Percentiles rank a stretch among this genome's conserved stretches.
These are phyloP conservation scores for Kurtzmaniella quercitrusa DNA, from an alignment of 1,139 yeast species.

Conservation along the genomic window DNA sequence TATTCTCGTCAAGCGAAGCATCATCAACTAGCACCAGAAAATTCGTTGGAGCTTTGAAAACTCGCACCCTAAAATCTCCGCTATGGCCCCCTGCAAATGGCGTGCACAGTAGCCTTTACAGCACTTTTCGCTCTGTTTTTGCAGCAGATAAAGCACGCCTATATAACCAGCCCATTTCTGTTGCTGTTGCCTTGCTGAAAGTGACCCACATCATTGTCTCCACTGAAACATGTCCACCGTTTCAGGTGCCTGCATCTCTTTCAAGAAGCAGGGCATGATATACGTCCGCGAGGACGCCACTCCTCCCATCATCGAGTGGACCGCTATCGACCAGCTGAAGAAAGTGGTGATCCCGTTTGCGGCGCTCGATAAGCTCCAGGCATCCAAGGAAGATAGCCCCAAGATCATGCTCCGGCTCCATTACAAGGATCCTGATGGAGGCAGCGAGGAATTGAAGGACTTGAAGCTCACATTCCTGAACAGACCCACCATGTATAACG, in stretches of 20 bases:
- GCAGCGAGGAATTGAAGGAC: conserved; percentile 34
- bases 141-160: background rate
- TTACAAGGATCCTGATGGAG: conserved; percentile 30
- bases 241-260: conserved; percentile 66
- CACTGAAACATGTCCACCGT: conserved; percentile 24
- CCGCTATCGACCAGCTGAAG: conserved; percentile 59
- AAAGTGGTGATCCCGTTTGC: conserved; percentile 48
- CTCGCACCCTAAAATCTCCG: no score
- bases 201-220: background rate
- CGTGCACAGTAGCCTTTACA: background rate
- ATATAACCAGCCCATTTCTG: background rate
- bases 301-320: conserved; percentile 67
- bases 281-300: conserved; percentile 60
- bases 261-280: conserved; percentile 65
- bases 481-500: conserved; percentile 70
- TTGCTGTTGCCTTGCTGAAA: background rate
- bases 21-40: background rate
- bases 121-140: background rate
- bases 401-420: conserved; percentile 65
- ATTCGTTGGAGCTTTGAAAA: background rate
- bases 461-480: conserved; percentile 60
- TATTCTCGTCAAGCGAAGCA: background rate
- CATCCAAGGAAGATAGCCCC: conserved; percentile 66
- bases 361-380: conserved; percentile 59
- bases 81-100: no score